These are phyloP conservation scores for Nephelium lappaceum DNA, from an alignment of 345 rosid species.

Conservation along the genomic window DNA sequence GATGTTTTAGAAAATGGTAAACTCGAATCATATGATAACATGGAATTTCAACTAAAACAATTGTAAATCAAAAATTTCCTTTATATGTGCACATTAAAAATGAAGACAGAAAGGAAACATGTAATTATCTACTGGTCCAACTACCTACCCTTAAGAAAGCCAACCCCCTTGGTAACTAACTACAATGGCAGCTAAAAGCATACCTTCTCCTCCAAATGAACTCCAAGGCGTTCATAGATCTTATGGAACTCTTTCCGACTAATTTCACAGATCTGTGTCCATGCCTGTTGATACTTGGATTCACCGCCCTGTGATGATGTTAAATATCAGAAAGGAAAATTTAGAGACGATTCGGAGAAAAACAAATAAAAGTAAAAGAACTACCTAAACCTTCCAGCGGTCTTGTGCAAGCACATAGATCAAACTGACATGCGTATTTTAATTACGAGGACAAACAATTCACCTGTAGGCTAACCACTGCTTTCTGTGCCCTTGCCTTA, in stretches of 20 bases:
- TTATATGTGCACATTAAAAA: not conserved
- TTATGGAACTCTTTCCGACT: conserved; percentile 77
- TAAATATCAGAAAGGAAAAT: conserved; percentile 7
- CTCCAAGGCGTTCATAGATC: conserved; percentile 79
- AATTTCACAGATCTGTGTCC: conserved; percentile 78
- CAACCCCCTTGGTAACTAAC: not conserved
- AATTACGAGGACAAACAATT: no score
- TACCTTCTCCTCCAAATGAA: conserved; percentile 89
- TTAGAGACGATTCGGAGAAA: not conserved
- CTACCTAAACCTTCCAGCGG: not conserved
- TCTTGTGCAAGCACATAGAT: not conserved
- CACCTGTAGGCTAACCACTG: conserved; percentile 98
- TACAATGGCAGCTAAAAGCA: not conserved
- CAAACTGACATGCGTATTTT: not conserved
- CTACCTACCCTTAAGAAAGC: not conserved
- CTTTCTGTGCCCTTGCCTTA: conserved; percentile 88
- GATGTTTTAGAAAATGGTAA: not conserved
- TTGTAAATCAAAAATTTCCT: not conserved
- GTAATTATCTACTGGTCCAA: not conserved
- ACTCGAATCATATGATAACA: not conserved
- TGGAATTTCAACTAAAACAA: not conserved
- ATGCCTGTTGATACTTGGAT: conserved; percentile 66
- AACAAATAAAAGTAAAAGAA: no score
- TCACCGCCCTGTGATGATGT: conserved; percentile 72
- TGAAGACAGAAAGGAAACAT: not conserved